phyloP scores from a whole-genome alignment of 2,329 filamentous ascomycete genomes.

The Bipolaris oryzae region DNA sequence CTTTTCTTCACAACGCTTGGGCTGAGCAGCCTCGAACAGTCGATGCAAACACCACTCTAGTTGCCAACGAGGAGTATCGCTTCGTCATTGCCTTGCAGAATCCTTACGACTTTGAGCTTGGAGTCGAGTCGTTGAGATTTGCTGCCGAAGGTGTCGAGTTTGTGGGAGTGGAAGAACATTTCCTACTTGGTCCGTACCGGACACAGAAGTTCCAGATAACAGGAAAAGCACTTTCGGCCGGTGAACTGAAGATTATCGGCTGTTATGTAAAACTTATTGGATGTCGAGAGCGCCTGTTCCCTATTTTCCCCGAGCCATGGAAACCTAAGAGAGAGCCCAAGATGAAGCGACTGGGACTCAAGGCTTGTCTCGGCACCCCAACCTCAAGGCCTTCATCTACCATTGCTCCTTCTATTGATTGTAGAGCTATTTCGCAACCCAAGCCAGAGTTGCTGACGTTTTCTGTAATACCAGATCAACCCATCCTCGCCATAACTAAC shows the following conservation, averaged over 20 bases:
- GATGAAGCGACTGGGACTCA: conserved; percentile 75
- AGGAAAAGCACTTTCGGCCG: conserved; percentile 70
- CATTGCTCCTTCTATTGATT: conserved; percentile 31
- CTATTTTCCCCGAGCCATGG: conserved; percentile 81
- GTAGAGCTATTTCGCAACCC: conserved; percentile 33
- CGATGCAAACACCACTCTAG: conserved; percentile 70
- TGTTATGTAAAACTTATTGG: conserved; percentile 80
- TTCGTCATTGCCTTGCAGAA: conserved; percentile 91
- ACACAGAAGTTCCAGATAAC: conserved; percentile 77
- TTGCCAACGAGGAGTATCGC: conserved; percentile 76
- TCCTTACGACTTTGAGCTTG: conserved; percentile 89
- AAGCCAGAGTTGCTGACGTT: conserved; percentile 60
- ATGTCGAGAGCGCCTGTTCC: conserved; percentile 82
- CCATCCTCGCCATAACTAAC: conserved; percentile 74
- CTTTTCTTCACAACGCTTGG: conserved; percentile 96
- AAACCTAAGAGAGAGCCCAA: conserved; percentile 71
- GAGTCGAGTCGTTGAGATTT: conserved; percentile 80
- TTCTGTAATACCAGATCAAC: conserved; percentile 80
- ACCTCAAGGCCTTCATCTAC: conserved; percentile 50
- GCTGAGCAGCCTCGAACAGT: conserved; percentile 66
- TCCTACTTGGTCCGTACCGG: conserved; percentile 78
- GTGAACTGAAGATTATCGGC: conserved; percentile 74
- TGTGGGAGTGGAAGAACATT: conserved; percentile 67
- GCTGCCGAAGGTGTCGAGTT: conserved; percentile 77
- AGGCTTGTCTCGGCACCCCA: conserved; percentile 55